A percentile compares a stretch with the other conserved stretches of the same genome.
Conservation (phyloP, 2,329 filamentous ascomycete genomes). For the Arthrobotrys sinensis region DNA sequence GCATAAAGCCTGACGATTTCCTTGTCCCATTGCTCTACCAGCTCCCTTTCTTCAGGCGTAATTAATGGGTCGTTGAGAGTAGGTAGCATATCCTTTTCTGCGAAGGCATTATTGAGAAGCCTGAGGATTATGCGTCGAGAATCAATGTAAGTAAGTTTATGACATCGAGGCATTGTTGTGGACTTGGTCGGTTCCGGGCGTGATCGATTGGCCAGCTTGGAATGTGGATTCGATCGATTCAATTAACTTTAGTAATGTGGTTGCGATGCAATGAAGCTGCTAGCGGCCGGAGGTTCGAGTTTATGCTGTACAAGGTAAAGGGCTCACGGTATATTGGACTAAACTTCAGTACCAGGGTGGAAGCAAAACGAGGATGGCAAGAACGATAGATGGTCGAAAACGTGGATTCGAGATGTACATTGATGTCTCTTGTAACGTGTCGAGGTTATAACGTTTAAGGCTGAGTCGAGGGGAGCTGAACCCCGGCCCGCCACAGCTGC, state of each 20-base stretch:
- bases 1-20: conserved; percentile 38
- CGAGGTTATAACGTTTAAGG: background rate
- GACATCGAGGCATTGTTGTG: conserved; percentile 51
- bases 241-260: too few species aligned
- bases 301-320: background rate
- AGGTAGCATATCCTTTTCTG: conserved; percentile 35
- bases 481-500: conserved; percentile 2
- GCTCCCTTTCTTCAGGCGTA: conserved; percentile 18
- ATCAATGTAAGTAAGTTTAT: conserved; percentile 45
- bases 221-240: too few species aligned
- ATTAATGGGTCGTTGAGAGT: conserved; percentile 15
- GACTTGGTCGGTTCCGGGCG: background rate
- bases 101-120: conserved; percentile 38
- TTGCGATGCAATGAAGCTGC: background rate
- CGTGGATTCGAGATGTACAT: background rate
- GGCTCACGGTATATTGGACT: background rate
- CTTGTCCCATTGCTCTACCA: conserved; percentile 9
- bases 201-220: background rate
- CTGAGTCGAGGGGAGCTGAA: background rate
- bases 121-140: conserved; percentile 42
- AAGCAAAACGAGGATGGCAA: background rate
- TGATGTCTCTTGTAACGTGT: too few species aligned
- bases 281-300: background rate
- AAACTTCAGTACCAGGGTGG: background rate
- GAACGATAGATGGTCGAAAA: background rate